Conservation (phyloP, 2,329 filamentous ascomycete species). For the Pestalotiopsis sp. region DNA sequence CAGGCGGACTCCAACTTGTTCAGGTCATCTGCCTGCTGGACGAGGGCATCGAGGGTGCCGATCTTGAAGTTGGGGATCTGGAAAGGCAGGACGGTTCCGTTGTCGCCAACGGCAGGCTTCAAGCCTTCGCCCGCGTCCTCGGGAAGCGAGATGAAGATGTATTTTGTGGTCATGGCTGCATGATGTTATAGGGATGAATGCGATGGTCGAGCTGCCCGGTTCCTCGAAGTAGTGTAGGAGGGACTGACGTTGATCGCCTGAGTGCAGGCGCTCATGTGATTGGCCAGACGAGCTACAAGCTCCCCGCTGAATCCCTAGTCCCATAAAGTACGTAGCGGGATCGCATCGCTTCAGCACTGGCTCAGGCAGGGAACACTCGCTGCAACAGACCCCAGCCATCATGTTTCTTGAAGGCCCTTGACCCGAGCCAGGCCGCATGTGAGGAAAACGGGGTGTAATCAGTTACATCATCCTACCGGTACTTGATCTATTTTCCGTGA, state of each 20-base stretch:
- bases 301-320: not conserved
- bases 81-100: slow-evolving; percentile 77
- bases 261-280: not conserved
- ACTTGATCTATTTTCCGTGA: not conserved
- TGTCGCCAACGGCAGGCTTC: slow-evolving; percentile 73
- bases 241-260: slow-evolving; percentile 10
- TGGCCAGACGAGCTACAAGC: not conserved
- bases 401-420: not conserved
- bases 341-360: not conserved
- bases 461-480: not conserved
- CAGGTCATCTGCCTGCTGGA: slow-evolving; percentile 95
- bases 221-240: slow-evolving; percentile 1
- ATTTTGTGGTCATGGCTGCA: slow-evolving; percentile 56
- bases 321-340: not conserved
- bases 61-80: slow-evolving; percentile 95
- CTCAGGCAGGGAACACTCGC: not conserved
- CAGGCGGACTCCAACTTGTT: slow-evolving; percentile 83
- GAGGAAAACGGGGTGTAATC: not conserved
- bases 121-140: slow-evolving; percentile 82
- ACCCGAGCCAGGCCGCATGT: not conserved
- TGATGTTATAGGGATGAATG: slow-evolving; percentile 5
- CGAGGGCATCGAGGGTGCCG: slow-evolving; percentile 89
- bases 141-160: slow-evolving; percentile 88
- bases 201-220: not conserved
- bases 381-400: not conserved